Conservation (phyloP, 2,329 filamentous ascomycete genomes). For the Cladosporium velox region DNA sequence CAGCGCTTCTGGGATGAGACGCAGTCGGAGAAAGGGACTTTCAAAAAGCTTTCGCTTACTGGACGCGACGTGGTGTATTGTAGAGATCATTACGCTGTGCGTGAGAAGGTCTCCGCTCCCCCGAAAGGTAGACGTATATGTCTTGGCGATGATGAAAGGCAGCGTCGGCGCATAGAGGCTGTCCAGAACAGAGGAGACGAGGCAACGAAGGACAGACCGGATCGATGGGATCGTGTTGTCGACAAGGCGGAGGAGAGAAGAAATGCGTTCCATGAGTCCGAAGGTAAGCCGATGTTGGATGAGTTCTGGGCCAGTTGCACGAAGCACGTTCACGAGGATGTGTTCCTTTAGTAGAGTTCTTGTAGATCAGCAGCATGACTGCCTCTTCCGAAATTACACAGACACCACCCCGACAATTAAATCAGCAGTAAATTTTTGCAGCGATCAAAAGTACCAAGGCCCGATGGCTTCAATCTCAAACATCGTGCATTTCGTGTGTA, state of each 20-base stretch:
- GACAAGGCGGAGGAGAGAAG: neutral
- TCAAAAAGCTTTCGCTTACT: neutral
- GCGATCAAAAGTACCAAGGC: no score
- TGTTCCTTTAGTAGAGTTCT: neutral
- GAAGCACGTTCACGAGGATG: neutral
- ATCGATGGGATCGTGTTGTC: neutral
- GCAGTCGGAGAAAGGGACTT: neutral
- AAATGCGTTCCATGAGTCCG: neutral
- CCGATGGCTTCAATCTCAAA: no score
- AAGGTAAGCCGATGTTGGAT: neutral
- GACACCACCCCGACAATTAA: no score
- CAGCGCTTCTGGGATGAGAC: neutral
- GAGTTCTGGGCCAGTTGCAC: neutral
- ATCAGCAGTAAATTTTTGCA: no score
- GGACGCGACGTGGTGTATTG: no score
- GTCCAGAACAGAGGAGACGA: neutral
- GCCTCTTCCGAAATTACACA: no score
- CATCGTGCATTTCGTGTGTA: no score
- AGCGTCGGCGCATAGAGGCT: neutral
- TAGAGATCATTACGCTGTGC: no score
- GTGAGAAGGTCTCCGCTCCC: no score
- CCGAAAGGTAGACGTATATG: no score
- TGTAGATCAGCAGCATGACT: no score
- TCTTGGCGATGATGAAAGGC: neutral
- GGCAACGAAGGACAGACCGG: neutral